Conservation (phyloP, 73 alveolate species). For the Uronychia setigera region DNA sequence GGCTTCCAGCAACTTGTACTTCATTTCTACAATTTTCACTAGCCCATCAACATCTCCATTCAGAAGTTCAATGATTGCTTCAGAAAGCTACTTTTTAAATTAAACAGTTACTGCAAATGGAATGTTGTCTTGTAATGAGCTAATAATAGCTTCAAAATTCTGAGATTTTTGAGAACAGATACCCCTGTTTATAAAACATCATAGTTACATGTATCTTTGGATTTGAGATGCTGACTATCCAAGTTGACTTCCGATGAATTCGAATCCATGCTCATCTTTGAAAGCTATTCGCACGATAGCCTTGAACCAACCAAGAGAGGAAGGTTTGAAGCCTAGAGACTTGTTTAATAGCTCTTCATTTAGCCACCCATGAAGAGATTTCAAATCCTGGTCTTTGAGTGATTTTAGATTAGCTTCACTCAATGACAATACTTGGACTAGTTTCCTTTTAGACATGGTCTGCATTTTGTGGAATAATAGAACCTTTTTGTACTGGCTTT, state of each 20-base stretch:
- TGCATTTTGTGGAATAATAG: background rate
- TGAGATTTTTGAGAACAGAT: conserved; percentile 2
- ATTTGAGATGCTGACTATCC: background rate
- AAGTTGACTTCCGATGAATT: background rate
- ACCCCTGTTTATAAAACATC: too few species aligned
- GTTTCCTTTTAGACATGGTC: background rate
- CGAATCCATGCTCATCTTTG: conserved; percentile 9
- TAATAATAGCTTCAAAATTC: background rate
- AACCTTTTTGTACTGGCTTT: background rate
- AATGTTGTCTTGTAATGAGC: background rate
- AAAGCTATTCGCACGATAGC: background rate
- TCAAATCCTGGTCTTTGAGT: background rate
- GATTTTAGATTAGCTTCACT: background rate
- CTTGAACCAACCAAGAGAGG: conserved; percentile 4
- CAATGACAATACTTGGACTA: background rate
- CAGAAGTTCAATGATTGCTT: background rate
- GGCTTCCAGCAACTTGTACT: too few species aligned
- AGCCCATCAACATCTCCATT: conserved; percentile 17
- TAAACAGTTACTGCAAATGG: too few species aligned
- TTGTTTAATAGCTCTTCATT: conserved; percentile 4
- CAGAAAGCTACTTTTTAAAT: too few species aligned
- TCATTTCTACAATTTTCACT: background rate
- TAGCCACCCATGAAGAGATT: background rate
- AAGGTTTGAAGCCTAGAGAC: background rate
- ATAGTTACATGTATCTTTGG: background rate